Base-by-base conservation (phyloP, 2,329 filamentous ascomycete genomes). In the Xylaria hypoxylon region DNA sequence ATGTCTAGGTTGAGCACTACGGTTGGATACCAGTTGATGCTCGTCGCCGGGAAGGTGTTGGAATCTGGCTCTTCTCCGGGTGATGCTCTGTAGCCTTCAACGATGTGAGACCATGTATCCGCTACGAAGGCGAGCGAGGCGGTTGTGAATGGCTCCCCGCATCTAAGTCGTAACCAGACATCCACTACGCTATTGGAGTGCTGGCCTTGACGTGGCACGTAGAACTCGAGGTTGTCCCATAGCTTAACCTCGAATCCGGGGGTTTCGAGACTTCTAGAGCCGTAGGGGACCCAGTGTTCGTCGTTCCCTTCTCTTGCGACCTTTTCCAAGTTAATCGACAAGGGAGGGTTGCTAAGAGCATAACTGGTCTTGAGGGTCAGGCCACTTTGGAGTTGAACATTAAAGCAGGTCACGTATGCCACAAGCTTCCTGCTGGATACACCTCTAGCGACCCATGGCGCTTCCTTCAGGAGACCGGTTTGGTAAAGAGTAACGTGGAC, bases 101-200 rank as follows among this genome's bases (percentile, higher is more conserved):
- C 26, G 26, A 50, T 13, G 47, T 50, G 47, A 31, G 47, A 6
- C 47, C 47, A 50, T 3, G 47, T 13, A 31, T 50, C 47, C 7
- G 47, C 47, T 15, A 50, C 19, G 22, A 50, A 50, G 47, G 47
- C n/a, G 47, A 50, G 47, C 47, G 26, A 26, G 47, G 19, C 17
- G 26, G 5, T 50, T 13, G 47, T 50, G 26, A 50, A 50, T 13
- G 11, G 47, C 26, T 50, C 47, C 47, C 47, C 47, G 17, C 47
- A 50, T 22, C 6, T 50, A 17, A 50, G 47, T 11, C 47, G 47
- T 17, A 50, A 7, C 47, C n/a, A 50, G 26, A 50, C 7, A n/a
- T 50, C 47, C 26, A 50, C 26, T 13, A 50, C 47, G 47, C 47
- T 50, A 17, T 17, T 24, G 22, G 47, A 50, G 26, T 50, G 47